These are phyloP conservation scores for Flammula alnicola DNA, from an alignment of 1,284 basidiomycete species.

Conservation along the genomic window DNA sequence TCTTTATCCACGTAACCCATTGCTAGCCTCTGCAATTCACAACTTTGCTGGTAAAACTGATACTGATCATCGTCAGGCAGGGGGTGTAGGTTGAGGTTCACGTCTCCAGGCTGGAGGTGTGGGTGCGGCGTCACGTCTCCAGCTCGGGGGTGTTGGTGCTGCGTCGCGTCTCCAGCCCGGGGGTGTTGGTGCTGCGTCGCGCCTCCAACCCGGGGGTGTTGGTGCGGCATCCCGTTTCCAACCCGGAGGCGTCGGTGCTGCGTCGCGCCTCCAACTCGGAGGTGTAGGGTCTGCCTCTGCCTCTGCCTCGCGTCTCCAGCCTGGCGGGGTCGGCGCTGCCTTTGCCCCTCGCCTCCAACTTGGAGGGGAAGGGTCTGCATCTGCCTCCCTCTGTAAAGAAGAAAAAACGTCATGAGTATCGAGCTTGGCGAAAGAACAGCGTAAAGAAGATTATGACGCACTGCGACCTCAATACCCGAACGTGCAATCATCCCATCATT, in stretches of 20 bases:
- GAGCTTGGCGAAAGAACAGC: background rate
- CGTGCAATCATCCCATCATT: constrained; percentile 21
- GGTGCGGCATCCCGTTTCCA: constrained; percentile 22
- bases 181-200: constrained; percentile 16
- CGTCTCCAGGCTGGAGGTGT: constrained; percentile 22
- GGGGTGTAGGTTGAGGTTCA: constrained; percentile 12
- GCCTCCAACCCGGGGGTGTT: constrained; percentile 16
- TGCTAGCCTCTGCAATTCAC: no score
- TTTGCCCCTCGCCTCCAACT: constrained; percentile 8
- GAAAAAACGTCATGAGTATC: background rate
- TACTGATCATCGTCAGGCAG: no score
- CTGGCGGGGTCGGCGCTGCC: constrained; percentile 7
- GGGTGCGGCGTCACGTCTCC: constrained; percentile 21
- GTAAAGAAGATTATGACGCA: constrained; percentile 13
- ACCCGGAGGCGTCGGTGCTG: background rate
- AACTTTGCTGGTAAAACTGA: no score
- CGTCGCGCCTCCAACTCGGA: constrained; percentile 7
- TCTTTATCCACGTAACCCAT: no score
- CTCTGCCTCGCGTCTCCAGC: constrained; percentile 4
- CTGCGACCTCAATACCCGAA: constrained; percentile 12
- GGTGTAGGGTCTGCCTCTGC: constrained; percentile 6
- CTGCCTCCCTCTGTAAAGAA: constrained; percentile 12
- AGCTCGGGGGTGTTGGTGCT: constrained; percentile 1
- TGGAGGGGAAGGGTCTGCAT: constrained; percentile 6
- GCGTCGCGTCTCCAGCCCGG: constrained; percentile 26